Conservation (phyloP, 108 stramenopile species). For the Mediolabrus comicus region DNA sequence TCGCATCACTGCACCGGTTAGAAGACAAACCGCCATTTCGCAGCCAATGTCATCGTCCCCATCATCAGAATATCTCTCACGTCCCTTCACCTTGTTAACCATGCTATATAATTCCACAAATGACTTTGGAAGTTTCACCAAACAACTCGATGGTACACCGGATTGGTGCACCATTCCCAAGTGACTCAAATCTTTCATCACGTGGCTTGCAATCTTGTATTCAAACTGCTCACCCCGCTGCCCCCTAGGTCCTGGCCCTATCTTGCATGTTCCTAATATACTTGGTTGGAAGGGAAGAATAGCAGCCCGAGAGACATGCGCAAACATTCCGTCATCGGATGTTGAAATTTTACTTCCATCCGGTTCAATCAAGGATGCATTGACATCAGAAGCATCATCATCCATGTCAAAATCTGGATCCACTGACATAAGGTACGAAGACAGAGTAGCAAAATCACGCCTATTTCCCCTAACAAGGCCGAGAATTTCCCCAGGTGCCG, state of each 20-base stretch:
- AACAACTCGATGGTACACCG: constrained; percentile 48
- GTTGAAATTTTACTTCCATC: constrained; percentile 37
- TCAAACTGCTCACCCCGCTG: constrained; percentile 58
- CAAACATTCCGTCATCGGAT: constrained; percentile 50
- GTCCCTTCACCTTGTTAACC: constrained; percentile 78
- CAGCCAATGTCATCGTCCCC: constrained; percentile 60
- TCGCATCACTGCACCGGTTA: constrained; percentile 86
- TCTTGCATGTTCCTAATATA: constrained; percentile 52
- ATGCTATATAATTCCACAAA: constrained; percentile 88
- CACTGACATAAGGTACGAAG: neutral
- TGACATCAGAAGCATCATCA: constrained; percentile 46
- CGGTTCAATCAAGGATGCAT: constrained; percentile 30
- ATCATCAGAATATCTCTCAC: constrained; percentile 63
- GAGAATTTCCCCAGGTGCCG: neutral
- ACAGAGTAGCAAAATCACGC: neutral
- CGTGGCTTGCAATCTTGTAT: constrained; percentile 49
- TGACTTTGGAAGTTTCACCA: constrained; percentile 82
- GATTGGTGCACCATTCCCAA: constrained; percentile 74
- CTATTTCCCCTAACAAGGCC: neutral
- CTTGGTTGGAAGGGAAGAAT: constrained; percentile 83
- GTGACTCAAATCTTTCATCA: constrained; percentile 85
- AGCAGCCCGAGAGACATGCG: constrained; percentile 68
- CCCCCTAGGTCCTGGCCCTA: constrained; percentile 75
- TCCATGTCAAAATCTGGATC: constrained; percentile 9
- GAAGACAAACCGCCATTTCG: constrained; percentile 88